Conservation (phyloP, 106 monocot species). For the Cymbidium sinense region DNA sequence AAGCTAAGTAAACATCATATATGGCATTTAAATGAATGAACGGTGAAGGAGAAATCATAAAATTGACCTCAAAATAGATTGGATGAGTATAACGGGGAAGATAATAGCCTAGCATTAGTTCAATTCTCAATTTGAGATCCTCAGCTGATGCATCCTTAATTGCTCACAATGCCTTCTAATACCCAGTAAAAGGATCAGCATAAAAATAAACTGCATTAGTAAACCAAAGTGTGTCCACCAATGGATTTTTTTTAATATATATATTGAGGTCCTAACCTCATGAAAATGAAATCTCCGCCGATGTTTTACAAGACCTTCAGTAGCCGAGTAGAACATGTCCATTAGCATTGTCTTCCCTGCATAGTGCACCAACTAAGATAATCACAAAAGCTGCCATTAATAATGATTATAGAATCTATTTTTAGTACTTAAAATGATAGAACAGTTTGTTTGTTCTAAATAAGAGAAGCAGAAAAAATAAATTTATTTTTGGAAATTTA, state of each 20-base stretch:
- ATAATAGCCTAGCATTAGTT: too few relatives aligned
- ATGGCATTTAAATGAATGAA: too few relatives aligned
- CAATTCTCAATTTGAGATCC: too few relatives aligned
- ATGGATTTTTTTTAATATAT: not conserved
- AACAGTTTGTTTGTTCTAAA: not conserved
- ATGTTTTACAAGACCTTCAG: constrained; percentile 75
- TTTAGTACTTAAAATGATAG: not conserved
- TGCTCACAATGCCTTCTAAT: too few relatives aligned
- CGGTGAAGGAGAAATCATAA: too few relatives aligned
- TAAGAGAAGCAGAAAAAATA: not conserved
- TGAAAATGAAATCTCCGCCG: constrained; percentile 89
- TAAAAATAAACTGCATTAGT: not conserved
- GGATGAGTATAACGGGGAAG: too few relatives aligned
- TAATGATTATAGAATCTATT: not conserved
- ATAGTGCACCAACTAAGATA: constrained; percentile 2
- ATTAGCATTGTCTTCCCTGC: constrained; percentile 98
- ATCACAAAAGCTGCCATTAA: not conserved
- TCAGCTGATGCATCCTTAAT: too few relatives aligned
- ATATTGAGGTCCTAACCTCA: constrained; percentile 29
- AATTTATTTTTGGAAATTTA: not conserved
- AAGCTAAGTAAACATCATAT: too few relatives aligned
- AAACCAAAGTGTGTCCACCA: not conserved
- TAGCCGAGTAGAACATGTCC: constrained; percentile 92
- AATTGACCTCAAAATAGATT: too few relatives aligned
- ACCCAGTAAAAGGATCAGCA: too few relatives aligned